These are phyloP conservation scores for Candida succiphila DNA, from an alignment of 805 yeast species.

Conservation along the genomic window DNA sequence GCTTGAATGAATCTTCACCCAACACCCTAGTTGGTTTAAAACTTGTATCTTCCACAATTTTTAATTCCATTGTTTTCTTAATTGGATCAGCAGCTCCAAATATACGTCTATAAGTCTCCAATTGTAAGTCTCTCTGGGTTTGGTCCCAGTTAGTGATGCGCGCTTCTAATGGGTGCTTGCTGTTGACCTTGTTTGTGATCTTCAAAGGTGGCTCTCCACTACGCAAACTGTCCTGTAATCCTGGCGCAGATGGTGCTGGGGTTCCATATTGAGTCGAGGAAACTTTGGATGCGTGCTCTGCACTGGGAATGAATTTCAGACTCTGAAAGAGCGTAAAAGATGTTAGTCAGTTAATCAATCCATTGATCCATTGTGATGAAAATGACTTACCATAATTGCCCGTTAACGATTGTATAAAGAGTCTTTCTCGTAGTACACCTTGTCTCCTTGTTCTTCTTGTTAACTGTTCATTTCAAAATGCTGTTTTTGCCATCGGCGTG, in stretches of 20 bases:
- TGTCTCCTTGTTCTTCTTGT: too few relatives aligned
- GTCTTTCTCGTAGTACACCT: too few relatives aligned
- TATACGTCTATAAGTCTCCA: constrained; percentile 72
- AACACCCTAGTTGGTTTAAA: constrained; percentile 59
- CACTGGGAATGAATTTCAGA: constrained; percentile 47
- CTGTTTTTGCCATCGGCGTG: too few relatives aligned
- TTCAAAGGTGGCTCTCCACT: constrained; percentile 54
- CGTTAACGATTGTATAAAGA: too few relatives aligned
- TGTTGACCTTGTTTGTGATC: constrained; percentile 52
- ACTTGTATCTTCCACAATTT: constrained; percentile 59
- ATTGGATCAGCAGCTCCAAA: constrained; percentile 95
- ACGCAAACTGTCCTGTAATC: constrained; percentile 59
- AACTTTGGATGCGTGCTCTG: constrained; percentile 33
- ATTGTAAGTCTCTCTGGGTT: constrained; percentile 55
- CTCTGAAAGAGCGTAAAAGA: too few relatives aligned
- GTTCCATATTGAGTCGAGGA: constrained; percentile 42
- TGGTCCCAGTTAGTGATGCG: constrained; percentile 74
- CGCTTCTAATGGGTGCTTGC: constrained; percentile 78
- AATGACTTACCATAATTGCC: too few relatives aligned
- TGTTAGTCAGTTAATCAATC: too few relatives aligned
- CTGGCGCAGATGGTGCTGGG: constrained; percentile 58
- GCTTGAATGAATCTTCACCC: constrained; percentile 48
- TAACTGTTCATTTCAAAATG: too few relatives aligned
- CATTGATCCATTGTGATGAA: too few relatives aligned
- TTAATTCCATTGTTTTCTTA: constrained; percentile 81